Conservation (phyloP, 1,139 yeast species). For the Suhomyces wounanorum region DNA sequence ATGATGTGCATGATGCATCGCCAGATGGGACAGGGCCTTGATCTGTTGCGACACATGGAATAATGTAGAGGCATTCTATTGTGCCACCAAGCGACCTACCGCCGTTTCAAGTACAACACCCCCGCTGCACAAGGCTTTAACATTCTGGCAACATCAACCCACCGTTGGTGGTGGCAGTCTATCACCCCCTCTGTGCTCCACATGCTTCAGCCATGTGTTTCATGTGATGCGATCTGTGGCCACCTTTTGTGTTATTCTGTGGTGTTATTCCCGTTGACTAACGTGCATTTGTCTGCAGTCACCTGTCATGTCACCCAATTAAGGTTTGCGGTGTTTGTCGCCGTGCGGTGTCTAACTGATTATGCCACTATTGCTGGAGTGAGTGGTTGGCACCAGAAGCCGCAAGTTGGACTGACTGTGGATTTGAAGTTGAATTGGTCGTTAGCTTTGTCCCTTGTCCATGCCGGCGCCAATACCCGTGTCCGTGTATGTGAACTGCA, state of each 20-base stretch:
- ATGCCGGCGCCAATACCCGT: not conserved
- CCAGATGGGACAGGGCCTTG: conserved; percentile 8
- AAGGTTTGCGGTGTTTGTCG: not conserved
- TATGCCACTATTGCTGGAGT: not conserved
- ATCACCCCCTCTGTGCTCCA: not conserved
- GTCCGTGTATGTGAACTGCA: not conserved
- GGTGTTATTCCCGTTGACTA: not conserved
- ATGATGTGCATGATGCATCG: not conserved
- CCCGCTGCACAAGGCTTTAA: too few species aligned
- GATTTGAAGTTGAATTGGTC: not conserved
- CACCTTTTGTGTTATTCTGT: not conserved
- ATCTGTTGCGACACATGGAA: conserved; percentile 1
- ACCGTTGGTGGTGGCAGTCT: not conserved
- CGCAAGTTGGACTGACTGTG: not conserved
- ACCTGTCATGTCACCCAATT: not conserved
- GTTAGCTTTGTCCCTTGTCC: not conserved
- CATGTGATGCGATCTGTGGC: not conserved
- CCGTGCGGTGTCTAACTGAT: not conserved
- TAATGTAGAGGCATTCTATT: conserved; percentile 6
- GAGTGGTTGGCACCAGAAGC: too few species aligned
- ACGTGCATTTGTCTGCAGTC: not conserved
- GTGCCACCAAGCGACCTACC: conserved; percentile 1
- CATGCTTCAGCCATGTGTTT: not conserved
- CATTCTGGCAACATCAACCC: not conserved
- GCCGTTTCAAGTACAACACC: not conserved